Evolutionary conservation across 2,329 filamentous ascomycete genomes (phyloP), one percentile per base, ranked within the genome.

Genomic region (Claviceps maximensis): DNA sequence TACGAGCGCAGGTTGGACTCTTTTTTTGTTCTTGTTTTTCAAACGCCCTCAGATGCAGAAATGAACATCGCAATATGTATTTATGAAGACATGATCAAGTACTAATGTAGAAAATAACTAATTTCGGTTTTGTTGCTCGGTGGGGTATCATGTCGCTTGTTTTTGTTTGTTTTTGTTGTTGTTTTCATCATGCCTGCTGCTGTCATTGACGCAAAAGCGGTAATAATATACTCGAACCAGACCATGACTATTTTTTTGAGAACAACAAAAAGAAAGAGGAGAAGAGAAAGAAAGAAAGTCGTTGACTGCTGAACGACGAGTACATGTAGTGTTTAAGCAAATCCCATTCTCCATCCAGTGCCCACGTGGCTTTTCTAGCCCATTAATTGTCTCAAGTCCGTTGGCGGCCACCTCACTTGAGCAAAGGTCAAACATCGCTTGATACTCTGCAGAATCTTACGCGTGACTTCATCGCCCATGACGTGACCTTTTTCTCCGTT

Each of bases 391-490:
- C 88, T 77, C 60, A 93, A 78, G 72, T 97, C 91, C 62, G 89
- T 84, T 0, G 93, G 93, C 54, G 90, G 90, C 93, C 93, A 98
- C 60, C 91, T 82, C 31, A 93, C 90, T 71, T 98, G 93, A 27
- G 91, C 89, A 78, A 96, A 98, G 56, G 88, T 97, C 65, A 98
- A 71, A 65, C 90, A 96, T 47, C 93, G 78, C 76, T 98, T 98
- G 68, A 98, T 97, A 66, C 91, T 96, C 73, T 98, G 93, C 59
- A 98, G 69, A 65, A 90, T 96, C 72, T 97, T 98, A 59, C 93
- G 80, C 51, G 93, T 98, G 46, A 86, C 83, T 71, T 98, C 93
- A 65, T 97, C 93, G 54, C 89, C 91, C 84, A 98, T 89, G 61
- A 97, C 95, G 67, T 98, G 90, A 4, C 91, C 93, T 63, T 89